Evolutionary conservation across 805 yeast species (phyloP), one percentile per base, ranked within the genome.

Genomic region (Cyberlindnera americana): DNA sequence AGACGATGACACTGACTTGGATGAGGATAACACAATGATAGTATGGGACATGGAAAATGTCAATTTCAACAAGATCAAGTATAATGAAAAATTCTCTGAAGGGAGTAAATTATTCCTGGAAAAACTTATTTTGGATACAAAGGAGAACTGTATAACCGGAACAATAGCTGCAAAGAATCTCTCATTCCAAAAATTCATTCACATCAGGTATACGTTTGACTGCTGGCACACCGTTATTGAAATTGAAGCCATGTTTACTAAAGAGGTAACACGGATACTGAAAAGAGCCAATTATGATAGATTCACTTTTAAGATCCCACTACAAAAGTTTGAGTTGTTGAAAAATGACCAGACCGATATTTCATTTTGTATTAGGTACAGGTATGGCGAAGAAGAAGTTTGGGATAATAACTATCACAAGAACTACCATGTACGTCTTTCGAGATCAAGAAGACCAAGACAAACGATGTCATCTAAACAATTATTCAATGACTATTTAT

Each of bases 161-260:
- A 80, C 79, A 38, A 68, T 90, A 33, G 85, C 91, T 3, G 96
- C 85, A 19, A 75, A 77, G 53, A 91, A 90, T 64, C 38, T 86
- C 5, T 69, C 82, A 10, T 90, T 69, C 61, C 72, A 77, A 25
- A 90, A 90, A 60, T 56, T 62, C 19, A 83, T 91, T 15, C 72
- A 77, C 13, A 72, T 85, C 13, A 70, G 89, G 39, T 90, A 87
- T 62, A 77, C 96, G 0, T 67, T 79, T 47, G 88, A 91, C 58
- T 64, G 70, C 52, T 90, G 98, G 98, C 66, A 65, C 30, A 81
- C 95, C 0, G 76, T 81, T 17, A 70, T 78, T 29, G 91, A 84
- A 56, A 73, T 82, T 23, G 78, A 77, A 29, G 83, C 90, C 4
- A 48, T 56, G 4, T 88, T 75, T 62, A 68, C 72, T 3, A 71